Evolutionary conservation across 177 flowering plant genomes (phyloP).

Genomic region (Tripterygium wilfordii): DNA sequence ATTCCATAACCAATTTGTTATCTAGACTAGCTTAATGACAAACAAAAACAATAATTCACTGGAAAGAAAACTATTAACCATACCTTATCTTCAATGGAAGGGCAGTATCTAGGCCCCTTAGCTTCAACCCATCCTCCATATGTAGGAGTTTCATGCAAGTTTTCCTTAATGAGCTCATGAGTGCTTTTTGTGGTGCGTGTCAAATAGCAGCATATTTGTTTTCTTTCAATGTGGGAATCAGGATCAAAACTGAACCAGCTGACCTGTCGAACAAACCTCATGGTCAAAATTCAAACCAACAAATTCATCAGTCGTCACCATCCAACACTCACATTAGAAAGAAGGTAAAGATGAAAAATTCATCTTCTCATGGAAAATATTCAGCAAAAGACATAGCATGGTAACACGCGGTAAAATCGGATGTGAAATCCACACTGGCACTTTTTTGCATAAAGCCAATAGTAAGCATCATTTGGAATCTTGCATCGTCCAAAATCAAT

Average conservation of each 20-base stretch:
- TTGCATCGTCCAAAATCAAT: slow-evolving; percentile 5
- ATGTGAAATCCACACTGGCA: too few species aligned
- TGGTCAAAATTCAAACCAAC: slow-evolving; percentile 1
- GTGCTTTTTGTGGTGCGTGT: slow-evolving; percentile 86
- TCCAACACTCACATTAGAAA: not conserved
- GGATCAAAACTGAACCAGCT: slow-evolving; percentile 97
- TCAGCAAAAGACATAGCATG: too few species aligned
- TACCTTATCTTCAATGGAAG: slow-evolving; percentile 99
- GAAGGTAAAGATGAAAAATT: not conserved
- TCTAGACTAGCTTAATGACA: too few species aligned
- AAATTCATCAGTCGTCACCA: not conserved
- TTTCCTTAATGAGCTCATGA: slow-evolving; percentile 79
- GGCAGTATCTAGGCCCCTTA: slow-evolving; percentile 98
- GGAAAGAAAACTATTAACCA: not conserved
- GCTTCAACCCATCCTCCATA: slow-evolving; percentile 99
- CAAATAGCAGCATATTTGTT: slow-evolving; percentile 94
- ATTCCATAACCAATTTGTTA: too few species aligned
- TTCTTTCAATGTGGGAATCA: slow-evolving; percentile 76
- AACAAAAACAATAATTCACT: not conserved
- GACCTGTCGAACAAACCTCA: slow-evolving; percentile 44
- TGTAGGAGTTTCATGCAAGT: slow-evolving; percentile 97
- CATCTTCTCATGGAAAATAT: too few species aligned
- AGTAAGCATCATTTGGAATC: slow-evolving; percentile 5
- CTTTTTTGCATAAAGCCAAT: too few species aligned
- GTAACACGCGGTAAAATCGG: too few species aligned